Base-by-base conservation (phyloP, 495 filamentous ascomycete species). In the Trichoderma reesei region DNA sequence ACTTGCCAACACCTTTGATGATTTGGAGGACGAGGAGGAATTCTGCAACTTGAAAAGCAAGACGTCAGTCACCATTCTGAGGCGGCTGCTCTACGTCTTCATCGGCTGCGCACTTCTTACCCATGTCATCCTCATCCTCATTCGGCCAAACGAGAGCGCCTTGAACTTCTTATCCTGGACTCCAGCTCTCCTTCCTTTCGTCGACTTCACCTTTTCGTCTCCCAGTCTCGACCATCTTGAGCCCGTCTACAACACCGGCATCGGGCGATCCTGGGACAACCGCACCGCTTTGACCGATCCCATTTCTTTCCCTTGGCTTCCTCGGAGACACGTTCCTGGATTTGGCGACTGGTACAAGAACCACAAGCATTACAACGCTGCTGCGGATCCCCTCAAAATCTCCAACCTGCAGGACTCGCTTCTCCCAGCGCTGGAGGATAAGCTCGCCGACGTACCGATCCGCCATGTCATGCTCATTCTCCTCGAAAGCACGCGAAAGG, bases 401-500 rank as follows among this genome's bases (percentile, higher is more conserved):
- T 74, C 75, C 7, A 81, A 81, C 60, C 64, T 80, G 16, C 73
- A 72, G 6, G 66, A 72, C 10, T 69, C 72, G 0, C 65, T 81
- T 1, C 68, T 78, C 18, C 67, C 67, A 18, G 68, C 72, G 2
- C 62, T 78, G 34, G 62, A 69, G 62, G 69, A 72, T 20, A 69
- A 70, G 8, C 41, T 81, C 41, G 67, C 70, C 1, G 67, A 71
- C 16, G 69, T 80, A 20, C 72, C 74, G 14, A 78, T 81, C 36
- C 73, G 79, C 20, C 73, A 81, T 68, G 68, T 81, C 5, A 70
- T 80, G 11, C 46, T 81, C 8, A 60, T 81, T 38, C 76, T 77
- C 33, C 70, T 81, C 16, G 78, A 81, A 66, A 79, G 76, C 63
- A 77, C 77, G 8, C 71, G 78, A 48, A 81, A 80, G 61, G 78